These are phyloP conservation scores for Zymoseptoria crescenta DNA, from an alignment of 2,329 filamentous ascomycete species.

Conservation along the genomic window DNA sequence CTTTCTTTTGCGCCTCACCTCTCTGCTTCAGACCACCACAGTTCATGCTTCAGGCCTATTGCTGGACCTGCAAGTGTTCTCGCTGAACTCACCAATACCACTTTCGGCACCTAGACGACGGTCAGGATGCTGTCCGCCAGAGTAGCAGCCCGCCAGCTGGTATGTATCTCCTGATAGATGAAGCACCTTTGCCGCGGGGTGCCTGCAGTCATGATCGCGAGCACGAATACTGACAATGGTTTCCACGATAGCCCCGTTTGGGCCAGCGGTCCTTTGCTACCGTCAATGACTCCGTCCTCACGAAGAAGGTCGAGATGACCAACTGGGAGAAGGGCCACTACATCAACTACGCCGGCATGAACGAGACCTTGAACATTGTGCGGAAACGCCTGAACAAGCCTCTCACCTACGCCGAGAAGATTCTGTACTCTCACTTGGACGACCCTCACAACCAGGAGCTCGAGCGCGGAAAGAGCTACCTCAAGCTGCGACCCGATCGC, in stretches of 20 bases:
- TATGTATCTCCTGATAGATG: slow-evolving; percentile 23
- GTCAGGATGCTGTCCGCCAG: slow-evolving; percentile 32
- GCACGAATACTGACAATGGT: slow-evolving; percentile 12
- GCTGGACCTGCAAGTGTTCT: slow-evolving; percentile 16
- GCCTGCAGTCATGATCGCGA: background rate
- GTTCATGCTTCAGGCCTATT: slow-evolving; percentile 14
- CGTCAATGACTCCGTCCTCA: slow-evolving; percentile 74
- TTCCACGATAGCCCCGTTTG: slow-evolving; percentile 21
- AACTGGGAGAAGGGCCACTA: slow-evolving; percentile 93
- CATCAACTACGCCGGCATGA: slow-evolving; percentile 99
- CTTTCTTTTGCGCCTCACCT: slow-evolving; percentile 13
- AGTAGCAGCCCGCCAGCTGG: slow-evolving; percentile 34
- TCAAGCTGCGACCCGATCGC: slow-evolving; percentile 93
- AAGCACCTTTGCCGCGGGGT: background rate
- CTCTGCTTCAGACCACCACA: slow-evolving; percentile 13
- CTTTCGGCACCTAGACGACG: slow-evolving; percentile 16
- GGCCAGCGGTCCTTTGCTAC: slow-evolving; percentile 68
- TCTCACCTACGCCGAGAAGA: slow-evolving; percentile 94
- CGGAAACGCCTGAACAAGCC: slow-evolving; percentile 83
- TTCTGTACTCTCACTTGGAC: slow-evolving; percentile 97
- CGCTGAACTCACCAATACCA: slow-evolving; percentile 8
- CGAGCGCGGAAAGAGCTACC: slow-evolving; percentile 88
- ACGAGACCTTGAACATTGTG: slow-evolving; percentile 89
- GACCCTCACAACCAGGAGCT: slow-evolving; percentile 95
- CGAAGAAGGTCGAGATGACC: slow-evolving; percentile 96